phyloP scores from a whole-genome alignment of 345 rosid genomes.

The Populus nigra region DNA sequence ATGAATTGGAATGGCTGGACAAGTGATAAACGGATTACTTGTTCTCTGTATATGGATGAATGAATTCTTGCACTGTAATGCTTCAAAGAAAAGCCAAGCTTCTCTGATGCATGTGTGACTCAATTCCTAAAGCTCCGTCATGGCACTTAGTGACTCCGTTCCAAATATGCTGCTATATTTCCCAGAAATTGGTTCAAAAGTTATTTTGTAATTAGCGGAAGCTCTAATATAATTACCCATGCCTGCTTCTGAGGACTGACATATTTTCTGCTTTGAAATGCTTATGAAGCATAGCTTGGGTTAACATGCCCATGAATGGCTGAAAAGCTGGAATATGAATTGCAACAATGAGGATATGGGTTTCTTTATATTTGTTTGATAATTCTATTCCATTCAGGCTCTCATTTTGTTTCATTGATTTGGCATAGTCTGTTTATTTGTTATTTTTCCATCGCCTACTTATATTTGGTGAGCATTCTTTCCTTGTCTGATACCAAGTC shows the following conservation, averaged over 20 bases:
- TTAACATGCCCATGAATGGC: background rate
- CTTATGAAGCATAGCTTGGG: background rate
- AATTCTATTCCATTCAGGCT: background rate
- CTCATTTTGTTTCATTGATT: background rate
- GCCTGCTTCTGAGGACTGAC: background rate
- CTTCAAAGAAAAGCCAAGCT: background rate
- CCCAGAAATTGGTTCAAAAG: background rate
- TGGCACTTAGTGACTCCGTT: background rate
- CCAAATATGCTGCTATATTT: background rate
- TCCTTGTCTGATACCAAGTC: constrained; percentile 17
- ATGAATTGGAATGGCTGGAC: no score
- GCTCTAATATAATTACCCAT: background rate
- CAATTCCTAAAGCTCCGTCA: background rate
- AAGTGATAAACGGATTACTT: background rate
- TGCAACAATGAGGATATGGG: background rate
- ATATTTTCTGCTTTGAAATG: background rate
- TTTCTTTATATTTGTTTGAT: background rate
- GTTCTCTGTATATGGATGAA: background rate
- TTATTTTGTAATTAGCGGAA: background rate
- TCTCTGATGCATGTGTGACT: background rate
- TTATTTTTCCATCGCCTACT: background rate
- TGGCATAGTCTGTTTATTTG: background rate
- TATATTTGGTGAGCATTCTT: background rate
- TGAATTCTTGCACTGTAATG: background rate
- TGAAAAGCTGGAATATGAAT: background rate